Percentiles rank a stretch among this genome's conserved stretches.
phyloP scores from a whole-genome alignment of 2,329 filamentous ascomycete species.

The Akanthomyces dipterigenus region DNA sequence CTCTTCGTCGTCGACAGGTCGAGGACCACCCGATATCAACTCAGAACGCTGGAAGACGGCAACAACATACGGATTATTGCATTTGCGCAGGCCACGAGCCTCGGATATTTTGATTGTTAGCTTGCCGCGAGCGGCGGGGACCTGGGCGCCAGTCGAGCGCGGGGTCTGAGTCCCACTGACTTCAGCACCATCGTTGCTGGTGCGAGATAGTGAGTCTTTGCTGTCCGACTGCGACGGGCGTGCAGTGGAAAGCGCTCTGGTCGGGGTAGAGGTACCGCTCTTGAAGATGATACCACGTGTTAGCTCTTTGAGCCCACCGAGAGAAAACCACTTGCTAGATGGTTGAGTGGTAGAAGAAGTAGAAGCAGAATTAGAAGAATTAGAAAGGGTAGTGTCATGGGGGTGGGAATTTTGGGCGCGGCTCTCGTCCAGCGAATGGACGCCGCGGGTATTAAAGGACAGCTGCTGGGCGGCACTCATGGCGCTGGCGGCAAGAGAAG shows the following conservation, averaged over 20 bases:
- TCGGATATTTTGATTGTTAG: conserved; percentile 84
- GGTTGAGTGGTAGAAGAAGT: conserved; percentile 31
- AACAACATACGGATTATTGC: conserved; percentile 88
- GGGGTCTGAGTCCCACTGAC: conserved; percentile 49
- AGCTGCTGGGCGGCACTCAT: conserved; percentile 9
- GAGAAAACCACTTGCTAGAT: conserved; percentile 52
- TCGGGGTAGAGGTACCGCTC: conserved; percentile 88
- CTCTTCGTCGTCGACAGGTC: conserved; percentile 56
- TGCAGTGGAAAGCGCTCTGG: conserved; percentile 69
- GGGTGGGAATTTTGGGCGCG: conserved; percentile 1
- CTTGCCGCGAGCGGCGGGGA: conserved; percentile 74
- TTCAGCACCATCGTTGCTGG: conserved; percentile 36
- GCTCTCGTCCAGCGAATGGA: conserved; percentile 9
- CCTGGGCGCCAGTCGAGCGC: conserved; percentile 48
- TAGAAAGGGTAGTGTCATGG: conserved; percentile 32
- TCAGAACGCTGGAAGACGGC: conserved; percentile 96
- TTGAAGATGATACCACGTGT: conserved; percentile 69
- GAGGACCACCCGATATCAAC: conserved; percentile 83
- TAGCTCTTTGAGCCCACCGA: conserved; percentile 76
- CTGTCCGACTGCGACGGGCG: conserved; percentile 44
- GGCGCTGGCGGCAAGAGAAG: conserved; percentile 3
- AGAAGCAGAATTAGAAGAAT: conserved; percentile 40
- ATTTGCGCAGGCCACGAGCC: conserved; percentile 72
- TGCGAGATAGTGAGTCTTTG: conserved; percentile 32
- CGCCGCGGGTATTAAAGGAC: conserved; percentile 4